Percentiles rank a stretch among this genome's conserved stretches.
phyloP scores from a whole-genome alignment of 2,329 filamentous ascomycete species.

The Venturia nashicola region DNA sequence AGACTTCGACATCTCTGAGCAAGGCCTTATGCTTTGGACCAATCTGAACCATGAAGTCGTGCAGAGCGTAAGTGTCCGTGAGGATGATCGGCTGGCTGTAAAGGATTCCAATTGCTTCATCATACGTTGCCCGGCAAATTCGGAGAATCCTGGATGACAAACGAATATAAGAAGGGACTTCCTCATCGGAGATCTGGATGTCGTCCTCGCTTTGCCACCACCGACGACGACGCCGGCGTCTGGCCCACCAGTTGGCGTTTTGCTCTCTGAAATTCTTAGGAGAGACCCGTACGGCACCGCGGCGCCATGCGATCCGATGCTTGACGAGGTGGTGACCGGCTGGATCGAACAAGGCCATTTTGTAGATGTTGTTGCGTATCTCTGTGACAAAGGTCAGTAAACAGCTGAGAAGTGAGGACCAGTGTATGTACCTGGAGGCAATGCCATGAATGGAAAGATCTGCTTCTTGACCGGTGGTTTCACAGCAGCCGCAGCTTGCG shows the following conservation, averaged over 20 bases:
- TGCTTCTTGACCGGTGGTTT: background rate
- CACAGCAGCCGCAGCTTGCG: background rate
- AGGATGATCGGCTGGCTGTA: background rate
- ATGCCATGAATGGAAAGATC: constrained; percentile 7
- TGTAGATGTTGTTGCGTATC: constrained; percentile 2
- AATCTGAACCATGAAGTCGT: constrained; percentile 2
- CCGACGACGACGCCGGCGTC: background rate
- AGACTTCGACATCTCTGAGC: constrained; percentile 1
- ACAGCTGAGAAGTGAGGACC: background rate
- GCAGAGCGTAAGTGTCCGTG: constrained; percentile 3
- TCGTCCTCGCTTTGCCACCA: too few species aligned
- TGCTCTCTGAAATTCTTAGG: background rate
- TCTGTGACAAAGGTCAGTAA: background rate
- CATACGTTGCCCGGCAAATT: background rate
- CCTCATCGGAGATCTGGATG: background rate
- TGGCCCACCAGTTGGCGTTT: background rate
- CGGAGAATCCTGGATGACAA: background rate
- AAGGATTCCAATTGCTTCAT: background rate
- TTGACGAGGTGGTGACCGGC: background rate
- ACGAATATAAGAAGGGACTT: background rate
- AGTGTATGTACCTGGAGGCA: background rate
- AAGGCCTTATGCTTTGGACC: background rate
- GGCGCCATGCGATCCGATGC: background rate
- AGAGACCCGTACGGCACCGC: background rate
- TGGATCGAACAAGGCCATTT: constrained; percentile 1